Evolutionary conservation across 805 yeast species (phyloP).

Genomic region (Lipomyces spencermartinsiae): DNA sequence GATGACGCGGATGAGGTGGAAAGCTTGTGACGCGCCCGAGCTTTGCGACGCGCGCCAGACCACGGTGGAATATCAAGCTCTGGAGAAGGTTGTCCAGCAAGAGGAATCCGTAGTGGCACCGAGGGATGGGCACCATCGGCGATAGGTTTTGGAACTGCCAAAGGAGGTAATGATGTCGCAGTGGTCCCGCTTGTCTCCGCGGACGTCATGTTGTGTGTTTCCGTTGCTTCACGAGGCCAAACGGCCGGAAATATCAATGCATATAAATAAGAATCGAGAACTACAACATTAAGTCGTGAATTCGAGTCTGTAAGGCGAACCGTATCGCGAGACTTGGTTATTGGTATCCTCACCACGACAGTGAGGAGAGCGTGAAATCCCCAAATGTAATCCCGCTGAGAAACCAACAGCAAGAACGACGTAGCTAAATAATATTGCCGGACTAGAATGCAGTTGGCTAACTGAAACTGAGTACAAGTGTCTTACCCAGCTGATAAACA

Average conservation of each 20-base stretch:
- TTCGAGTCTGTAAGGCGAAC: neutral
- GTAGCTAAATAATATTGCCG: neutral
- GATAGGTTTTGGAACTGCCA: neutral
- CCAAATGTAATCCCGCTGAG: neutral
- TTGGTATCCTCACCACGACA: neutral
- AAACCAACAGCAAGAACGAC: neutral
- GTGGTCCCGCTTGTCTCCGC: neutral
- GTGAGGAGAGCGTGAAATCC: neutral
- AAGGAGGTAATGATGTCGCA: neutral
- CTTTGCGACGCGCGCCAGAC: conserved; percentile 4
- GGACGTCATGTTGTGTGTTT: neutral
- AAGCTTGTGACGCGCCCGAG: neutral
- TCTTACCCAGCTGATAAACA: neutral
- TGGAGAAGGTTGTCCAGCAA: conserved; percentile 1
- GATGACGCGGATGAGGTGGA: conserved; percentile 11
- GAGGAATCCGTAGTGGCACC: neutral
- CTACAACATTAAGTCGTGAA: neutral
- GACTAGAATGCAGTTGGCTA: neutral
- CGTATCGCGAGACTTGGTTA: neutral
- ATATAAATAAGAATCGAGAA: neutral
- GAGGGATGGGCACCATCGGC: neutral
- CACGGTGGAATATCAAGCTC: conserved; percentile 23
- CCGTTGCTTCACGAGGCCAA: neutral
- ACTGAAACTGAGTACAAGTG: neutral
- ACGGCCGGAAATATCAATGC: neutral